Evolutionary conservation across 805 yeast genomes (phyloP).

Genomic region (Wickerhamomyces chaumierensis): DNA sequence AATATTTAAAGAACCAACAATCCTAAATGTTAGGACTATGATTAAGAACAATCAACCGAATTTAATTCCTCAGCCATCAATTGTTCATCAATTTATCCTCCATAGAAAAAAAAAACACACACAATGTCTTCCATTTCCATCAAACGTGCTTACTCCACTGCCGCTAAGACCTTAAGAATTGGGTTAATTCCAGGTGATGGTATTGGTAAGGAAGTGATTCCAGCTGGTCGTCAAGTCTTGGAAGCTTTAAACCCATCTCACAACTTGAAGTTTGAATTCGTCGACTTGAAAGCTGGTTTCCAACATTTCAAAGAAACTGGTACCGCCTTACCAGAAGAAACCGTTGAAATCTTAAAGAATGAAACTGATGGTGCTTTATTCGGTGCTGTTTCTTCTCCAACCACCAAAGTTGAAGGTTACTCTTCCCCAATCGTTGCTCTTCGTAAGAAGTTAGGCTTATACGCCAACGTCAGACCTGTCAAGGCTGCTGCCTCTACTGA

Average conservation of each 20-base stretch:
- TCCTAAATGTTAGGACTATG: too few species aligned
- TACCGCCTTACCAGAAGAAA: slow-evolving; percentile 87
- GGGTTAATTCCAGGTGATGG: slow-evolving; percentile 97
- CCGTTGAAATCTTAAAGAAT: slow-evolving; percentile 63
- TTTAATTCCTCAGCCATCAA: too few species aligned
- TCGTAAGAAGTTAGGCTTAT: slow-evolving; percentile 87
- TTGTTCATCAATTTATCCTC: too few species aligned
- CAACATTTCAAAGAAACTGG: slow-evolving; percentile 94
- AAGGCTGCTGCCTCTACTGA: slow-evolving; percentile 81
- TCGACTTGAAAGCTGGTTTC: slow-evolving; percentile 86
- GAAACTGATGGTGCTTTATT: slow-evolving; percentile 96
- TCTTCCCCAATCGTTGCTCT: slow-evolving; percentile 98
- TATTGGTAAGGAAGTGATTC: slow-evolving; percentile 94
- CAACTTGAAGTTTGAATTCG: slow-evolving; percentile 75
- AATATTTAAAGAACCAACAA: neutral
- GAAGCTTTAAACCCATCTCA: slow-evolving; percentile 70
- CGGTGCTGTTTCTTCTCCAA: slow-evolving; percentile 95
- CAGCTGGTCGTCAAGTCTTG: slow-evolving; percentile 84
- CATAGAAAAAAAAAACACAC: too few species aligned
- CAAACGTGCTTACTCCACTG: slow-evolving; percentile 23
- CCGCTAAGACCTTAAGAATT: slow-evolving; percentile 38
- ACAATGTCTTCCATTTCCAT: slow-evolving; percentile 1
- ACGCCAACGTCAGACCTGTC: slow-evolving; percentile 96
- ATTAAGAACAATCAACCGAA: too few species aligned
- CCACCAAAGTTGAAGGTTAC: slow-evolving; percentile 89